These are phyloP conservation scores for Westerdykella sp. DNA, from an alignment of 2,329 filamentous ascomycete genomes.

Conservation along the genomic window DNA sequence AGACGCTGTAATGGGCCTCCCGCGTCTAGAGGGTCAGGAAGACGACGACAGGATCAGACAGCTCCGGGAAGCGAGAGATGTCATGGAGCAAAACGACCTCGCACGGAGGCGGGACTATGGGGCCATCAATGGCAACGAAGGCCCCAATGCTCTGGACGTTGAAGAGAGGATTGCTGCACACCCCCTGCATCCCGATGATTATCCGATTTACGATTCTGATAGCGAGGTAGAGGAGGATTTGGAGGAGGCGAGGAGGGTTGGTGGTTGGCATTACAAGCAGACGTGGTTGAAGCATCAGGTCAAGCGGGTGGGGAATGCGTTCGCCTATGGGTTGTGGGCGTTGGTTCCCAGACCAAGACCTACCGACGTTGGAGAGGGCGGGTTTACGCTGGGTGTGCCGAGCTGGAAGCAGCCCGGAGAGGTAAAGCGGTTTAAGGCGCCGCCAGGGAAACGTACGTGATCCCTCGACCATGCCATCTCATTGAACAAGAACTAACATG, in stretches of 20 bases:
- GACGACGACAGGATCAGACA: constrained; percentile 43
- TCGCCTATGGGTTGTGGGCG: constrained; percentile 19
- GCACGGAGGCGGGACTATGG: constrained; percentile 45
- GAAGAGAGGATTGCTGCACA: constrained; percentile 74
- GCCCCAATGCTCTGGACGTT: constrained; percentile 56
- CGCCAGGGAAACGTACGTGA: constrained; percentile 60
- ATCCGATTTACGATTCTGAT: constrained; percentile 85
- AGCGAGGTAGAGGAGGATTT: constrained; percentile 73
- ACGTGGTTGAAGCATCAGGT: constrained; percentile 48
- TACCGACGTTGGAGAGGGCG: constrained; percentile 39
- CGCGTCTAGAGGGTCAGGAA: constrained; percentile 25
- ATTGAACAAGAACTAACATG: constrained; percentile 5
- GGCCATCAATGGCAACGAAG: constrained; percentile 32
- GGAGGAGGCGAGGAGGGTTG: constrained; percentile 69
- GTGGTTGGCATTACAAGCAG: constrained; percentile 68
- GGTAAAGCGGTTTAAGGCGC: constrained; percentile 58
- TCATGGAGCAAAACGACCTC: constrained; percentile 46
- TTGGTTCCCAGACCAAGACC: constrained; percentile 39
- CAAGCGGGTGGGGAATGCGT: constrained; percentile 38
- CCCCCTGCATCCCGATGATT: constrained; percentile 60
- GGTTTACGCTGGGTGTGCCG: constrained; percentile 41
- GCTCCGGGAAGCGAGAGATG: constrained; percentile 47
- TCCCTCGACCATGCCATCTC: neutral
- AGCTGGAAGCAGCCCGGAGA: constrained; percentile 34
- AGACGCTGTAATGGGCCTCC: constrained; percentile 32